A percentile compares a stretch with the other conserved stretches of the same genome.
These are phyloP conservation scores for Biancaea sappan DNA, from an alignment of 306 rosid species.

Conservation along the genomic window DNA sequence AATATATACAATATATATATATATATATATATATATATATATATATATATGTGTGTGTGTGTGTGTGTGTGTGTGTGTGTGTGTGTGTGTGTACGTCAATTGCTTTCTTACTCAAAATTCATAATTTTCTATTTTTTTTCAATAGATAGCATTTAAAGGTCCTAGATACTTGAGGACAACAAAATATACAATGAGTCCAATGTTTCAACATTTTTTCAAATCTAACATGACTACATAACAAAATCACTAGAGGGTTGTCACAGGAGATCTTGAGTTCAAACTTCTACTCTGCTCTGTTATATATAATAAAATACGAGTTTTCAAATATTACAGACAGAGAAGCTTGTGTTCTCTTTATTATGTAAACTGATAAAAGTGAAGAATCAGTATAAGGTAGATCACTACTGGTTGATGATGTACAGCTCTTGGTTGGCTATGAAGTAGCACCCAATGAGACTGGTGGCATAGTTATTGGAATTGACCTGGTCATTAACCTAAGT, in stretches of 20 bases:
- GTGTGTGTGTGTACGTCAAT: no score
- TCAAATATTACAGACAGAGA: slow-evolving; percentile 15
- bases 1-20: no score
- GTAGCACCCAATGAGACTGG: slow-evolving; percentile 75
- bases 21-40: no score
- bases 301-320: no score
- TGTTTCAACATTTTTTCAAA: slow-evolving; percentile 14
- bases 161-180: not conserved
- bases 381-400: slow-evolving; percentile 1
- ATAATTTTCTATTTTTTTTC: no score
- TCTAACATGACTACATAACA: not conserved
- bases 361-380: not conserved
- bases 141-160: not conserved
- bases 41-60: no score
- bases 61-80: no score
- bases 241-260: not conserved
- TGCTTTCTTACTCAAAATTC: no score
- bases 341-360: not conserved
- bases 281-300: no score
- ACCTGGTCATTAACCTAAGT: no score
- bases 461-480: no score
- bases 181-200: not conserved
- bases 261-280: no score
- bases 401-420: slow-evolving; percentile 69
- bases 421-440: slow-evolving; percentile 78